A percentile compares a stretch with the other conserved stretches of the same genome.
Evolutionary conservation across 176 grass and related monocot genomes (phyloP).

Genomic region (Oryza meyeriana): DNA sequence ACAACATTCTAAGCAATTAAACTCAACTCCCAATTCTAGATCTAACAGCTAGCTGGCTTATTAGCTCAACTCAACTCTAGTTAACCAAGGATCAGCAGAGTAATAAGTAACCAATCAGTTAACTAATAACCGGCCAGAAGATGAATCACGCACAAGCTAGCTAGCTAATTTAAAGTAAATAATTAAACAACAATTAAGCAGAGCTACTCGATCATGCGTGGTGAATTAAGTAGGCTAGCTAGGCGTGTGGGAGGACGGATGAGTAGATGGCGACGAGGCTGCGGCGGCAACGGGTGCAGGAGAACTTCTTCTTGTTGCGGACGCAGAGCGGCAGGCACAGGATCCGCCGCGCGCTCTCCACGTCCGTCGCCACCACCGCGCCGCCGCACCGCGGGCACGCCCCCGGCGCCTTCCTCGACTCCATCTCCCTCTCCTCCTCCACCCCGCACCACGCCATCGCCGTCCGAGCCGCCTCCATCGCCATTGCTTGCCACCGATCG

Average conservation of each 20-base stretch:
- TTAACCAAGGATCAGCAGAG: neutral
- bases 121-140: neutral
- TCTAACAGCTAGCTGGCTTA: too few species aligned
- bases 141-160: neutral
- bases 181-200: neutral
- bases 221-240: neutral
- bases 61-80: neutral
- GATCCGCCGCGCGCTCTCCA: slow-evolving; percentile 46
- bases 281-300: slow-evolving; percentile 54
- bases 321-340: slow-evolving; percentile 64
- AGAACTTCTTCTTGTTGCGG: slow-evolving; percentile 63
- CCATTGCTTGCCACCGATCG: neutral
- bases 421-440: slow-evolving; percentile 53
- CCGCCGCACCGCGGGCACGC: slow-evolving; percentile 70
- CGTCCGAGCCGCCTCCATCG: slow-evolving; percentile 16
- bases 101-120: neutral
- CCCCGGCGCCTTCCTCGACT: slow-evolving; percentile 54
- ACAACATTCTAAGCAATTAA: too few species aligned
- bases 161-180: neutral
- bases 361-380: slow-evolving; percentile 56
- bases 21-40: too few species aligned
- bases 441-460: slow-evolving; percentile 33
- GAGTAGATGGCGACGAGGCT: slow-evolving; percentile 52
- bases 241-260: neutral
- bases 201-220: neutral